Evolutionary conservation across 2,329 filamentous ascomycete genomes (phyloP).

Genomic region (Lachnellula willkommii): DNA sequence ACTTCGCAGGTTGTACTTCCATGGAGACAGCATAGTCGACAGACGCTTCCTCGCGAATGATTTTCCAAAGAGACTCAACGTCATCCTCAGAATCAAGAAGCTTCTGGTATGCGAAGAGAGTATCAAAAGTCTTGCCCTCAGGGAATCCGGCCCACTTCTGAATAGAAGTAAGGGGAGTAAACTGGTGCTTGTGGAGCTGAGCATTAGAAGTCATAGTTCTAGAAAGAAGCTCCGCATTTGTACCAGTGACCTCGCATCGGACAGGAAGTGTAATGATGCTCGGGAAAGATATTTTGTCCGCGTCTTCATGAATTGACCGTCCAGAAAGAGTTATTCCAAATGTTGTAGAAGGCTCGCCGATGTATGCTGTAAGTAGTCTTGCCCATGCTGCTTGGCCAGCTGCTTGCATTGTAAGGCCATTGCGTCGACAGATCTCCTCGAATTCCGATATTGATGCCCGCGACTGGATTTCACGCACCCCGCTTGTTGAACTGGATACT

Average conservation of each 20-base stretch:
- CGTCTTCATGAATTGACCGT: conserved; percentile 53
- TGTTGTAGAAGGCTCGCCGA: conserved; percentile 66
- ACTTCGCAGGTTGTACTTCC: conserved; percentile 59
- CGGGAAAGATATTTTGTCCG: conserved; percentile 61
- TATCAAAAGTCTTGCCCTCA: conserved; percentile 70
- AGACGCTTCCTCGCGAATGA: conserved; percentile 60
- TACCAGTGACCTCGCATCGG: conserved; percentile 48
- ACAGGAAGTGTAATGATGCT: conserved; percentile 79
- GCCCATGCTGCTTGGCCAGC: conserved; percentile 75
- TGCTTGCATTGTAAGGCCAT: conserved; percentile 70
- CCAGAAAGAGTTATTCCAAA: conserved; percentile 82
- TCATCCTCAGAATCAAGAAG: conserved; percentile 27
- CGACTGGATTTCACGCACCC: conserved; percentile 36
- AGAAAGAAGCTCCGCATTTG: conserved; percentile 52
- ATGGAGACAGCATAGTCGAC: conserved; percentile 78
- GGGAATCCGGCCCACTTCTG: conserved; percentile 66
- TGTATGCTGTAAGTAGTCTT: conserved; percentile 66
- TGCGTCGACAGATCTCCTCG: conserved; percentile 48
- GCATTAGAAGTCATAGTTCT: conserved; percentile 62
- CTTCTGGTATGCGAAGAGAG: conserved; percentile 79
- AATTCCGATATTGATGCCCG: conserved; percentile 41
- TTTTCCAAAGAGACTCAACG: conserved; percentile 46
- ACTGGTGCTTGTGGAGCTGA: conserved; percentile 62
- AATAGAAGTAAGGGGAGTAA: conserved; percentile 63
- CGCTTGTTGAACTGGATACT: conserved; percentile 31